Evolutionary conservation across 306 rosid species (phyloP), one percentile per base, ranked within the genome.

Genomic region (Inga leiocalycina): DNA sequence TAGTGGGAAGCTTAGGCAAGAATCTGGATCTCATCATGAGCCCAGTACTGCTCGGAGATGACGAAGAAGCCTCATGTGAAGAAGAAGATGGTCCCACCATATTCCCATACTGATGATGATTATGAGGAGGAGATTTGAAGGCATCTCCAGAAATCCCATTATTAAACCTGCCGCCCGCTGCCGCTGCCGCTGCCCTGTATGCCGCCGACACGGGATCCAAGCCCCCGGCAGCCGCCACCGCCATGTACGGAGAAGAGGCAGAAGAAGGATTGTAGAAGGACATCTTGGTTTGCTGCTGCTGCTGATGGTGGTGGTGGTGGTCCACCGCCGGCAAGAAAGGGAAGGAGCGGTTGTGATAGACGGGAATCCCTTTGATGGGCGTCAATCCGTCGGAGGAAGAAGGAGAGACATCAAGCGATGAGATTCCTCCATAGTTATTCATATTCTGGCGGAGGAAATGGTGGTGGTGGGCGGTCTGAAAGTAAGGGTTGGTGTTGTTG

Each of bases 291-390:
- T 34, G 86, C 6, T 39, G 73, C 2, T 79, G 80, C 6, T 67
- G 83, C 34, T 48, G 54, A 41, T 24, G 17, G 66, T 86, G 73
- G 22, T 83, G 73, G 2, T 79, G 80, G 9, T 73, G 83, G 43
- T 82, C 93, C 52, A 85, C 16, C 0, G 97, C 16, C 1, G 97
- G 92, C 66, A 91, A 68, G 87, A 93, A 95, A 43, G 97, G 97
- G 64, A 95, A 93, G 4, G 97, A 82, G 75, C 97, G 98, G 89
- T 86, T 90, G 88, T 87, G 97, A 79, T 93, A 95, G 20, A 95
- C 94, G 0, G 98, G 98, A 68, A 95, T 90, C 87, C 98, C 98
- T 67, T 94, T 95, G 70, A 95, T 93, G 17, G 98, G 97, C 72
- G 88, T 89, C 41, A 91, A 86, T 2, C 89, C 87, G 45, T 85